Percentiles rank a stretch among this genome's conserved stretches.
Conservation (phyloP, 345 rosid species). For the Citrus maxima region DNA sequence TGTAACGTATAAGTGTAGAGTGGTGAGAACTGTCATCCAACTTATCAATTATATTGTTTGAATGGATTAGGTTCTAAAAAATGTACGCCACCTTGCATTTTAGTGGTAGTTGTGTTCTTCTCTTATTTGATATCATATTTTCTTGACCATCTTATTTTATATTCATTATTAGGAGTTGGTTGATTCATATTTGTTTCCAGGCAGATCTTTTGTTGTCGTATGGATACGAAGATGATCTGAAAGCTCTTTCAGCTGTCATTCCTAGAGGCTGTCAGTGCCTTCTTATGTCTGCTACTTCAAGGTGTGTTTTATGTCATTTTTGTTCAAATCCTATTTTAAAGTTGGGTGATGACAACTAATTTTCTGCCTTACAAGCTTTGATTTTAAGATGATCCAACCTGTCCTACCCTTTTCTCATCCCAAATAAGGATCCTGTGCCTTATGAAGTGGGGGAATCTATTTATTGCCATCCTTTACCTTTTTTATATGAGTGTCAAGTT, state of each 20-base stretch:
- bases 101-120: not conserved
- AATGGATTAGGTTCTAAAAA: not conserved
- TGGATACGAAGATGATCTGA: slow-evolving; percentile 91
- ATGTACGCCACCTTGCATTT: not conserved
- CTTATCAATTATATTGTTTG: not conserved
- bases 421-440: not conserved
- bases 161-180: slow-evolving; percentile 6
- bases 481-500: not conserved
- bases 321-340: not conserved
- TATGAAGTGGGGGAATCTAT: not conserved
- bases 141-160: not conserved
- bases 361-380: not conserved
- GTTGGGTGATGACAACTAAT: not conserved
- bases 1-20: not conserved
- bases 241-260: slow-evolving; percentile 62
- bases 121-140: not conserved
- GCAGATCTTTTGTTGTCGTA: slow-evolving; percentile 92
- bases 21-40: not conserved
- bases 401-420: not conserved
- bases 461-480: not conserved
- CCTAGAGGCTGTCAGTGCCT: slow-evolving; percentile 91
- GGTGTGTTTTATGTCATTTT: slow-evolving; percentile 35
- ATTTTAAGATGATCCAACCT: not conserved
- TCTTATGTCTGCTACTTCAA: slow-evolving; percentile 96
- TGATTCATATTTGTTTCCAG: slow-evolving; percentile 47